Evolutionary conservation across 768 basidiomycete genomes (phyloP), one percentile per base, ranked within the genome.

Genomic region (Leccinum incarnatum): DNA sequence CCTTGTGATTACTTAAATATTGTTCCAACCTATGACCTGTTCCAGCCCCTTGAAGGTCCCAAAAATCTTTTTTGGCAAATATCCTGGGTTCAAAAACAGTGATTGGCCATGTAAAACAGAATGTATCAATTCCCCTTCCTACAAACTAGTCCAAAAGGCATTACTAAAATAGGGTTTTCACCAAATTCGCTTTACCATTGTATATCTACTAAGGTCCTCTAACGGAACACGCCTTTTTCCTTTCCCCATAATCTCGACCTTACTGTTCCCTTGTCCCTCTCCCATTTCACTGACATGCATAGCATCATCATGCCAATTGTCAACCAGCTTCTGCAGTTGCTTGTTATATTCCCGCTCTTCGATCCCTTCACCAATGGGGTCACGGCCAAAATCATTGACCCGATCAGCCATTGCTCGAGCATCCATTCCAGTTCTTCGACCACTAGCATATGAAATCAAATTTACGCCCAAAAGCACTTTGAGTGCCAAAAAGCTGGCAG

Each of bases 121-220:
- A 29, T 29, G 29, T 29, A 29, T 29, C 29, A 29, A 29, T 29
- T 29, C 29, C 29, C 29, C 29, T 29, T 29, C 29, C 29, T 32
- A 32, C 11, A 12, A 32, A 32, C 32, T 32, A 32, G 11, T 32
- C 32, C 32, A 32, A 32, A 32, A 32, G 29, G 29, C 29, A 32
- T 11, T 10, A 34, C 12, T 15, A 36, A 36, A 36, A 45, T 45
- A 19, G 2, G 5, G 10, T 19, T 19, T 50, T 62, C 37, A 87
- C 83, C 84, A 95, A 48, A 96, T 95, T 54, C 92, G 80, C 69
- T 96, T 96, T 49, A 96, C 89, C 95, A 98, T 98, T 19, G 94
- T 96, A 78, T 91, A 98, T 56, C 95, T 75, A 34, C 93, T 96
- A 51, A 98, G 81, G 68, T 96, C 93, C 70, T 97, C 94, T 52